These are phyloP conservation scores for Phycomyces blakesleeanus DNA, from an alignment of 192 early-diverging fungal species.

Conservation along the genomic window DNA sequence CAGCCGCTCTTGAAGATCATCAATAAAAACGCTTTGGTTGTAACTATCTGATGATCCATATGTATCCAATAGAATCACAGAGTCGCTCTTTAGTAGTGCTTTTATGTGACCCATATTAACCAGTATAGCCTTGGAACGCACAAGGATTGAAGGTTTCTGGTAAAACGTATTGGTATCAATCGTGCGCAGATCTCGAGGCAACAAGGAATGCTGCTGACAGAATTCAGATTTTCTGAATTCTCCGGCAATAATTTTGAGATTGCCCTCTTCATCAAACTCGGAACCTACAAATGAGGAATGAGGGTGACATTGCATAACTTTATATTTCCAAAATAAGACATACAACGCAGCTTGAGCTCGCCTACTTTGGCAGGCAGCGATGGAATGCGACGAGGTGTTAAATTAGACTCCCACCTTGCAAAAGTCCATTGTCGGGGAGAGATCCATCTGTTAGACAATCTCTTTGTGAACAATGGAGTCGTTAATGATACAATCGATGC, in stretches of 20 bases:
- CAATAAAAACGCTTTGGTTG: conserved; percentile 71
- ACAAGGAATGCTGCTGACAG: conserved; percentile 69
- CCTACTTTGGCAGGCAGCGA: conserved; percentile 7
- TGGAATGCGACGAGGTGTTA: background rate
- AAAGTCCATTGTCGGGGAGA: too few relatives aligned
- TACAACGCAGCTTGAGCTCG: conserved; percentile 18
- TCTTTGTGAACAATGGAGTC: too few relatives aligned
- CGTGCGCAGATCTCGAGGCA: conserved; percentile 85
- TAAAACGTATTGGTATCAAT: conserved; percentile 73
- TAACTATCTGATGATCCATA: conserved; percentile 64
- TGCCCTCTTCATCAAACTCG: conserved; percentile 64
- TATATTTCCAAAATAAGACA: background rate
- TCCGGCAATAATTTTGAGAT: conserved; percentile 66
- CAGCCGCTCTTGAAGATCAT: conserved; percentile 76
- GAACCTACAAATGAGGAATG: conserved; percentile 40
- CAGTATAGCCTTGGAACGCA: conserved; percentile 76
- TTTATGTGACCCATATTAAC: conserved; percentile 79
- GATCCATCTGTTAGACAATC: too few relatives aligned
- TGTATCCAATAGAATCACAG: conserved; percentile 73
- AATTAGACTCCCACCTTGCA: background rate
- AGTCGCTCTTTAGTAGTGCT: conserved; percentile 77
- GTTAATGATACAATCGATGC: too few relatives aligned
- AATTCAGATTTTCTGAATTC: conserved; percentile 78
- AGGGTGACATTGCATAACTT: background rate
- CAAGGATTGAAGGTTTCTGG: conserved; percentile 77